These are phyloP conservation scores for Colletotrichum musae DNA, from an alignment of 2,329 filamentous ascomycete species.

Conservation along the genomic window DNA sequence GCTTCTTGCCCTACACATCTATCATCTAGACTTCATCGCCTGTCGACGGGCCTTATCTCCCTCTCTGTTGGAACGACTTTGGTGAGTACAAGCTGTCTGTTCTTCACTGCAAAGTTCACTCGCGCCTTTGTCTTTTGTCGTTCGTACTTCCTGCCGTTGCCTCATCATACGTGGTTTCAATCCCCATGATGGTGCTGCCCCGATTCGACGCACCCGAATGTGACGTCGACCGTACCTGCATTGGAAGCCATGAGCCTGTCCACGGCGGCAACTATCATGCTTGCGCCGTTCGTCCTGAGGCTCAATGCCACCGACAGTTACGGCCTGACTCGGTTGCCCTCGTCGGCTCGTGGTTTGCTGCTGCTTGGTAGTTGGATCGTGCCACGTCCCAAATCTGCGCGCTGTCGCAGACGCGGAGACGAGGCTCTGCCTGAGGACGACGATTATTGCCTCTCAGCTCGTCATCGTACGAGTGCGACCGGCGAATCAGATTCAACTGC, in stretches of 20 bases:
- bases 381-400: background rate
- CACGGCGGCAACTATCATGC: background rate
- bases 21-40: slow-evolving; percentile 16
- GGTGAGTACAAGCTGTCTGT: slow-evolving; percentile 19
- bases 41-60: slow-evolving; percentile 18
- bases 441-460: background rate
- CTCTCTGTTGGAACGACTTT: slow-evolving; percentile 24
- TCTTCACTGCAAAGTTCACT: background rate
- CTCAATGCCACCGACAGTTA: background rate
- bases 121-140: background rate
- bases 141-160: background rate
- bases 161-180: slow-evolving; percentile 3
- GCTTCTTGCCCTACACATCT: slow-evolving; percentile 1
- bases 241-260: background rate
- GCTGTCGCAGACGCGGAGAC: slow-evolving; percentile 8
- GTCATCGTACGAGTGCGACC: slow-evolving; percentile 17
- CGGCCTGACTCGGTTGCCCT: background rate
- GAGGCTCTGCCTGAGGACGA: slow-evolving; percentile 1
- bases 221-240: slow-evolving; percentile 31
- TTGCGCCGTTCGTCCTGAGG: background rate
- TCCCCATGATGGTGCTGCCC: background rate
- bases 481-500: background rate
- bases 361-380: background rate
- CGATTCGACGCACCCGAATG: slow-evolving; percentile 2
- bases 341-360: background rate